Evolutionary conservation across 2,329 filamentous ascomycete genomes (phyloP).

Genomic region (Pseudophaeomoniella oleicola): DNA sequence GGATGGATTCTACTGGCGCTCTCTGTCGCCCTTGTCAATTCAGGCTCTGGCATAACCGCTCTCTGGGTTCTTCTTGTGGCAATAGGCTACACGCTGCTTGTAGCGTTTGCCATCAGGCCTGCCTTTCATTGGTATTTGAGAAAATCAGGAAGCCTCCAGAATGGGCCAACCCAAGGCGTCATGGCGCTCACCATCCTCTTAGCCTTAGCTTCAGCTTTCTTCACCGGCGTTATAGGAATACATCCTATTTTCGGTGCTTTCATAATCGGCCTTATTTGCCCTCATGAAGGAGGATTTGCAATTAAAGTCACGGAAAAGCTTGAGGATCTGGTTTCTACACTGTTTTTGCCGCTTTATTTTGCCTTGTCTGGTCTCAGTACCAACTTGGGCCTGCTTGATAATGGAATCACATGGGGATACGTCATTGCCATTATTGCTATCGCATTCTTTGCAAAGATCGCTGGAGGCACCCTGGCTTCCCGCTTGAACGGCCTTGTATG

Average conservation of each 20-base stretch:
- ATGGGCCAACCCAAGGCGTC: conserved; percentile 74
- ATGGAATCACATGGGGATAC: conserved; percentile 76
- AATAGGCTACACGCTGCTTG: conserved; percentile 60
- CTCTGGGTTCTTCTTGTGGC: conserved; percentile 70
- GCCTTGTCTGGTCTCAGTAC: conserved; percentile 82
- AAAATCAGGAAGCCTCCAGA: conserved; percentile 63
- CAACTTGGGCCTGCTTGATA: conserved; percentile 68
- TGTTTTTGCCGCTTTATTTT: conserved; percentile 87
- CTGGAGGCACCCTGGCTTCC: conserved; percentile 68
- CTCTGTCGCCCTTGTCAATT: conserved; percentile 86
- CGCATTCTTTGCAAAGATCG: conserved; percentile 74
- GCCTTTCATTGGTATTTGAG: conserved; percentile 60
- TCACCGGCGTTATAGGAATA: conserved; percentile 79
- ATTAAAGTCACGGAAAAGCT: conserved; percentile 87
- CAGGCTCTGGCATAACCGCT: conserved; percentile 64
- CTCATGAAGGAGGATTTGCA: conserved; percentile 48
- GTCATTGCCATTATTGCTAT: conserved; percentile 69
- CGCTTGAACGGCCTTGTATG: conserved; percentile 64
- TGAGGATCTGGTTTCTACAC: conserved; percentile 70
- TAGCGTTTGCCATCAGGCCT: conserved; percentile 59
- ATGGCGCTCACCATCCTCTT: conserved; percentile 71
- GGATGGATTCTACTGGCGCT: conserved; percentile 88
- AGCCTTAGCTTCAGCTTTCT: conserved; percentile 66
- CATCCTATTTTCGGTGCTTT: conserved; percentile 94
- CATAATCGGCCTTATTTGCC: conserved; percentile 75